Evolutionary conservation across 2,329 filamentous ascomycete species (phyloP), one percentile per base, ranked within the genome.

Genomic region (Xylariaceae sp.): DNA sequence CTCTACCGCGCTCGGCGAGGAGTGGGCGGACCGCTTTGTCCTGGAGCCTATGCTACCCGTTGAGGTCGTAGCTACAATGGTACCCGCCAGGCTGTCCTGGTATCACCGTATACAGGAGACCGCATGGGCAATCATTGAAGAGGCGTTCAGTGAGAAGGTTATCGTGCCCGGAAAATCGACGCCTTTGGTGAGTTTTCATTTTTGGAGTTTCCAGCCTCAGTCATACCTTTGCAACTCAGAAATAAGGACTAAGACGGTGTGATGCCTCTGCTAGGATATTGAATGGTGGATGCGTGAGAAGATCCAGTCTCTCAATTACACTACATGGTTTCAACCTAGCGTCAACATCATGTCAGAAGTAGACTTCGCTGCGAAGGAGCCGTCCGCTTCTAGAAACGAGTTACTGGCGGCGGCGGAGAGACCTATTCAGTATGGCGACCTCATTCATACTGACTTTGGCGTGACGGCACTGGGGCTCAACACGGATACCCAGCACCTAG

Each of bases 241-340:
- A 8, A 19, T 11, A 23, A 36, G 1, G 33, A 28, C 49, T 55
- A 44, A 57, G n/a, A 26, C 4, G 8, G 3, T 23, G 14, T 34
- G 19, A n/a, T 19, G 26, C 1, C 7, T 24, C 2, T 34, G 12
- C 8, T 50, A 69, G 69, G 79, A 81, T 53, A 71, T 82, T 2
- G 78, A 79, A 62, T 82, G 79, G 79, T 81, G 78, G 78, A 72
- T 82, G 68, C 73, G 79, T n/a, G 78, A 80, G 34, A 75, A 74
- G 62, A 74, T 81, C 19, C 76, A 79, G 66, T 71, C 73, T 26
- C 70, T 79, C 51, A 81, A 82, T 65, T 81, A 80, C 68, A 79
- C 77, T 5, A 82, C 79, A 4, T 82, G 80, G 80, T 82, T 82
- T 62, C 78, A 80, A 16, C 79, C 79, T 2, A 70, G 71, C 51